Base-by-base conservation (phyloP, 192 early-diverging fungal species). In the Entomortierella chlamydospora region DNA sequence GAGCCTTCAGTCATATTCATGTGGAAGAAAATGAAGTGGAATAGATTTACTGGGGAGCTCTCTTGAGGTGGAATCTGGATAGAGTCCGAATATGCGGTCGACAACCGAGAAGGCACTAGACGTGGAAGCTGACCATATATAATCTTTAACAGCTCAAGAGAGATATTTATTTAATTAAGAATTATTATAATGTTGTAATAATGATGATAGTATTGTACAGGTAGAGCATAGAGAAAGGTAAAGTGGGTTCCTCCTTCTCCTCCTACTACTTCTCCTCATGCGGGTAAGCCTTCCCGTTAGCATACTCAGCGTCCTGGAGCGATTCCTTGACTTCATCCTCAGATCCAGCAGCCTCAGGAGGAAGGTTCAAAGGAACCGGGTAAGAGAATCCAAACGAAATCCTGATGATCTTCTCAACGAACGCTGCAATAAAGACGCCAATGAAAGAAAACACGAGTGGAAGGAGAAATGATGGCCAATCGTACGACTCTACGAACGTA, bases 1-100 rank as follows among this genome's bases (percentile, higher is more conserved):
- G 90, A 11, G 85, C 88, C 6, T 78, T 92, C 18, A 90, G 89
- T 62, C 83, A 89, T 2, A 85, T 87, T 15, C 91, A 92, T 71
- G 88, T 90, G 25, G 91, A 92, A n/a, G n/a, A n/a, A n/a, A n/a
- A n/a, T n/a, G n/a, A n/a, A n/a, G n/a, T n/a, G n/a, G n/a, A n/a
- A n/a, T n/a, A n/a, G n/a, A n/a, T n/a, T n/a, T n/a, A n/a, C n/a
- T n/a, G n/a, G n/a, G n/a, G n/a, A n/a, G n/a, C n/a, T n/a, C n/a
- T n/a, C n/a, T n/a, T n/a, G n/a, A n/a, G n/a, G n/a, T n/a, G n/a
- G n/a, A n/a, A n/a, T n/a, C n/a, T n/a, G n/a, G n/a, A n/a, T n/a
- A n/a, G n/a, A n/a, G n/a, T n/a, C n/a, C n/a, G n/a, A n/a, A n/a
- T n/a, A n/a, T n/a, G n/a, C n/a, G n/a, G n/a, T n/a, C n/a, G n/a